Conservation (phyloP, 768 basidiomycete genomes). For the Gelatoporia subvermispora region DNA sequence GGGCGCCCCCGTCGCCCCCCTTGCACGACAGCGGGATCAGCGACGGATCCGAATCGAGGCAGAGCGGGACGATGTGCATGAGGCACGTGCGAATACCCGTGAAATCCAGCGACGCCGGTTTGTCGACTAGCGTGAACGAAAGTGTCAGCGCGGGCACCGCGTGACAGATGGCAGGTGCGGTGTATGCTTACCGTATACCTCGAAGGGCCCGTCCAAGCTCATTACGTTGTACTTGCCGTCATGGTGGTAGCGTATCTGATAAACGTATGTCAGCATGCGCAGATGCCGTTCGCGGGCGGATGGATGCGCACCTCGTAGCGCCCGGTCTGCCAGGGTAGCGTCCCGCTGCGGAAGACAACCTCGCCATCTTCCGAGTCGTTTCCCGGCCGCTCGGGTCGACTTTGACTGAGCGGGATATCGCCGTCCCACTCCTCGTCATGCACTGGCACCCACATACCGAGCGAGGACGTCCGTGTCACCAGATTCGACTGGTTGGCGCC, state of each 20-base stretch:
- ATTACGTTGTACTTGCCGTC: constrained; percentile 98
- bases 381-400: constrained; percentile 27
- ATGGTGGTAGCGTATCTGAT: constrained; percentile 84
- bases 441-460: constrained; percentile 92
- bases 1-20: constrained; percentile 6
- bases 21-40: constrained; percentile 69
- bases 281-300: neutral
- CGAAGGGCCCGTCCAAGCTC: constrained; percentile 76
- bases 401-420: constrained; percentile 57
- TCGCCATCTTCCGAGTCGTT: constrained; percentile 52
- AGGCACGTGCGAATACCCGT: constrained; percentile 60
- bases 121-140: constrained; percentile 51
- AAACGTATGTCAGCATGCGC: neutral
- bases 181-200: constrained; percentile 71
- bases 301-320: constrained; percentile 68
- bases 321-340: constrained; percentile 83
- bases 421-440: constrained; percentile 93
- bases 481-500: constrained; percentile 82
- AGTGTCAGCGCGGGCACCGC: neutral
- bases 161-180: neutral
- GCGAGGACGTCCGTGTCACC: constrained; percentile 79
- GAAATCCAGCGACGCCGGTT: constrained; percentile 61
- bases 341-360: constrained; percentile 71
- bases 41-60: constrained; percentile 81
- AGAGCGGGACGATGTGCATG: constrained; percentile 75